Base-by-base conservation (phyloP, 148 eudicot species). In the Rheum nobile region DNA sequence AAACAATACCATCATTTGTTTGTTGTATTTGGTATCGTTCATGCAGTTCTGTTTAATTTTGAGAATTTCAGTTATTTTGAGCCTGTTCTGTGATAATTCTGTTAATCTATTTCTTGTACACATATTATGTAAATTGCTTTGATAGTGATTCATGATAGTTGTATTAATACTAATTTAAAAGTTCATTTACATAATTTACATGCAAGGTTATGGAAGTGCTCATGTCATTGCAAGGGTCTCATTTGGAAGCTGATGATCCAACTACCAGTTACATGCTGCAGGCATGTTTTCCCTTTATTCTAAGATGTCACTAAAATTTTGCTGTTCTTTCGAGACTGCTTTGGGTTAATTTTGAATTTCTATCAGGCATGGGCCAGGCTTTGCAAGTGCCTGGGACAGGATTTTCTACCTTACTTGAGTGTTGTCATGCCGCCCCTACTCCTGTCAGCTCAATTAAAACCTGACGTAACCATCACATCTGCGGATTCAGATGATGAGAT, bases 321-420 rank as follows among this genome's bases (percentile, higher is more conserved):
- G 22, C 4, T 55, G 54, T 34, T 79, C 46, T 5, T 37, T 26
- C 70, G 72, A 37, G 76, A 32, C 77, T 77, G 65, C 34, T 61
- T 61, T 61, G 17, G 5, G 8, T 14, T 9, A 24, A 61, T 28
- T 4, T 61, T 61, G 65, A 31, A 24, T 31, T 31, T 61, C 29
- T 31, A 61, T 61, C 75, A 94, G 98, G 98, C 98, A 71, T 94
- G 98, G 98, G 98, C 98, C 50, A 83, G 98, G 80, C 97, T 94
- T 35, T 94, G 98, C 97, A 94, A 94, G 86, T 94, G 98, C 82
- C 76, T 94, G 76, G 98, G 98, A 76, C 98, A 94, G 82, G 98
- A 94, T 85, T 94, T 94, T 73, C 91, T 94, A 43, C 98, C 98
- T 69, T 94, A 94, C 79, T 91, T 94, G 98, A 84, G 80, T 78